These are phyloP conservation scores for Orbilia brochopaga DNA, from an alignment of 2,329 filamentous ascomycete species.

Conservation along the genomic window DNA sequence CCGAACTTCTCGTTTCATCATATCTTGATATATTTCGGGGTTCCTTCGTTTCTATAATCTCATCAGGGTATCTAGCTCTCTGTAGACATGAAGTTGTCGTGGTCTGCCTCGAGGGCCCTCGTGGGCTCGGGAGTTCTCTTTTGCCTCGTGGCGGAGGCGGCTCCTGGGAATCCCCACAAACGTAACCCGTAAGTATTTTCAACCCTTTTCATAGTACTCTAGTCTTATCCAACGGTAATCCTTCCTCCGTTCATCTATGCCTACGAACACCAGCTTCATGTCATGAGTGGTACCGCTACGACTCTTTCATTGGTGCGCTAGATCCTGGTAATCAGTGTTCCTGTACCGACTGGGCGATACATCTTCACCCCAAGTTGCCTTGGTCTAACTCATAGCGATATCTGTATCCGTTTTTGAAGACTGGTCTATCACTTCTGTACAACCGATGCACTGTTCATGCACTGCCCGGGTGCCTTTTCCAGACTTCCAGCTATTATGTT, in stretches of 20 bases:
- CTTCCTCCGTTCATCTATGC: no score
- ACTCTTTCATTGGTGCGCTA: no score
- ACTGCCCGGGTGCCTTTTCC: no score
- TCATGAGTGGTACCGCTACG: no score
- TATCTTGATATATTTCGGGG: slow-evolving; percentile 7
- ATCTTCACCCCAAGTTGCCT: not conserved
- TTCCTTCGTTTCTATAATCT: slow-evolving; percentile 35
- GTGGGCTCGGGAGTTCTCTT: slow-evolving; percentile 21
- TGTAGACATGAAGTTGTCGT: slow-evolving; percentile 18
- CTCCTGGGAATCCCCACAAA: slow-evolving; percentile 36
- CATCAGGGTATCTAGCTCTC: not conserved
- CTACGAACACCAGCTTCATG: no score
- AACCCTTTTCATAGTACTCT: not conserved
- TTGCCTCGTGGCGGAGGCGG: slow-evolving; percentile 17
- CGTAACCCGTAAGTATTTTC: slow-evolving; percentile 39
- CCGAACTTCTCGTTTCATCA: slow-evolving; percentile 2
- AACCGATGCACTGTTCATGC: not conserved
- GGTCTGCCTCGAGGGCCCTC: slow-evolving; percentile 10
- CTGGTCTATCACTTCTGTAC: not conserved
- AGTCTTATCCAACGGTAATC: not conserved
- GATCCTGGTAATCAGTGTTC: not conserved
- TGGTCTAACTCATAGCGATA: no score
- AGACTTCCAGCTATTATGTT: no score
- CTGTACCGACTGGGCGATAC: not conserved
- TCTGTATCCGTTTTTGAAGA: no score